Evolutionary conservation across 2,329 filamentous ascomycete species (phyloP), one percentile per base, ranked within the genome.

Genomic region (Apiospora phragmitis): DNA sequence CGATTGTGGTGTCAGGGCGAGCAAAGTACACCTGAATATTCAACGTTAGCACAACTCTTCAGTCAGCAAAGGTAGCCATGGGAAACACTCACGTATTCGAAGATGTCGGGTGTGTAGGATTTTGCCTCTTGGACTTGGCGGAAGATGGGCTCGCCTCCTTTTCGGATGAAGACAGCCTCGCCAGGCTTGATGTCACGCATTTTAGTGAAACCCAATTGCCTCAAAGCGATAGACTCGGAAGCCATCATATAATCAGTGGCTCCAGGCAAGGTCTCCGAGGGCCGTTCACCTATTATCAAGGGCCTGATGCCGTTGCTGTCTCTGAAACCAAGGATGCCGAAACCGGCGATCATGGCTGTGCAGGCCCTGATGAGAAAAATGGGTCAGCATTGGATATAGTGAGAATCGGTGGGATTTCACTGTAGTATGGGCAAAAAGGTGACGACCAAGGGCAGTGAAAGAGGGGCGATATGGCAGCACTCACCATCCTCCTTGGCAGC

Each of bases 341-440:
- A 96, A 80, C 92, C 92, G 72, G 94, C 93, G 72, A 97, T 84
- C 93, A 97, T 94, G 71, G 92, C 93, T 41, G 93, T 94, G 79
- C 92, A 95, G 43, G 94, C 93, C 88, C 47, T 49, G 47, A 43
- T 43, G n/a, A 24, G n/a, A 14, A 49, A 26, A 4, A 24, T 21
- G 91, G 97, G 29, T 91, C 93, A 75, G 94, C 94, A 76, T 92
- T 9, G 47, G 47, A 47, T 24, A n/a, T 3, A 26, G 21, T 1
- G 11, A 5, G 9, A 26, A 26, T 26, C 12, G n/a, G n/a, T 11
- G 6, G 11, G 3, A 49, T 49, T 24, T 24, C n/a, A 24, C 14
- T 24, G n/a, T 4, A 9, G 11, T 47, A n/a, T 45, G 7, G 18
- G 9, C 21, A 47, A 21, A 21, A n/a, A 47, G 21, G 9, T 9